Base-by-base conservation (phyloP, 169 alveolate species). In the Fabrea salina region DNA sequence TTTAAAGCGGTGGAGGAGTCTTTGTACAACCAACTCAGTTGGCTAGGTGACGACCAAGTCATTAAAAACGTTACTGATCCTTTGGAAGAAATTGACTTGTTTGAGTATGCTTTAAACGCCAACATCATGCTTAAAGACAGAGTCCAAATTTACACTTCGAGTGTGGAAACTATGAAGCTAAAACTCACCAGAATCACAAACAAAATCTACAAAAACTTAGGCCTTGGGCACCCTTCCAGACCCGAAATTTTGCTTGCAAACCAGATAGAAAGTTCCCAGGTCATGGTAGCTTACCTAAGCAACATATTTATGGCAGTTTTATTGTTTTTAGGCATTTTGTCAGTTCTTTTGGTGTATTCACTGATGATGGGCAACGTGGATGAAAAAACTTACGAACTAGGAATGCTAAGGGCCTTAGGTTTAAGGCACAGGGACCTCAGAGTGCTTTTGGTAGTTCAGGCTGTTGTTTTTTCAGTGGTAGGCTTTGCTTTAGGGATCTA, bases 301-400 rank as follows among this genome's bases (percentile, higher is more conserved):
- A 88, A 86, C 75, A 82, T 91, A 6, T 80, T 93, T 47, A 68
- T 76, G 0, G 85, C 93, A 8, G 90, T 89, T 4, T 86, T 92
- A 30, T 76, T 87, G 44, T 87, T 93, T 82, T 79, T 91, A 51
- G 79, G 86, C 54, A 85, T 93, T 77, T 83, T 93, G 47, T 77
- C 92, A 33, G 84, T 89, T 8, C 74, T 91, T 70, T 83, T 93
- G 51, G 89, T 93, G 25, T 93, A 93, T 82, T 87, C 95, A 30
- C 87, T 93, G 49, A 91, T 91, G 96, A 58, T 93, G 5, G 90
- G 93, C 22, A 94, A 93, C 85, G 94, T 91, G 0, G 96, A 93
- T 51, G 95, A 91, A 76, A 93, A 92, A 84, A 91, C 97, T 35
- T 93, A 91, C 81, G 95, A 91, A 81, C 86, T 86, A 78, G 97